A percentile compares a stretch with the other conserved stretches of the same genome.
phyloP scores from a whole-genome alignment of 768 basidiomycete genomes.

The Hortiboletus flavorubellus region DNA sequence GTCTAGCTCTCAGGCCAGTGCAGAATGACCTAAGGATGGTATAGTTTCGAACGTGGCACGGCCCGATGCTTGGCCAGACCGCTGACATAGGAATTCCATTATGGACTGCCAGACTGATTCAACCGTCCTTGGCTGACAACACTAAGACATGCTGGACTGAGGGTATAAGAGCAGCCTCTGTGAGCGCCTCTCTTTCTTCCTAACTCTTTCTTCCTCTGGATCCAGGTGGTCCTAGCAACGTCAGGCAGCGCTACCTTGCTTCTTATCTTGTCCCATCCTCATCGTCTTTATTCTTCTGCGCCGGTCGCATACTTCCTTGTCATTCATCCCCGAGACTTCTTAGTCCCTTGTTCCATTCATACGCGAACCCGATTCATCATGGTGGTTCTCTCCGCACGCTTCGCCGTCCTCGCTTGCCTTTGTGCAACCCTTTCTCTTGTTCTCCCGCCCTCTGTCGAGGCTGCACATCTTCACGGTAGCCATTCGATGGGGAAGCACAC shows the following conservation, averaged over 20 bases:
- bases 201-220: slow-evolving; percentile 39
- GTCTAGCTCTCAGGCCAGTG: neutral
- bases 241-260: slow-evolving; percentile 15
- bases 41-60: no score
- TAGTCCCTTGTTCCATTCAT: slow-evolving; percentile 8
- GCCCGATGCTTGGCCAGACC: neutral
- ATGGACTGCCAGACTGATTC: slow-evolving; percentile 9
- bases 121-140: slow-evolving; percentile 17
- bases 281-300: slow-evolving; percentile 22
- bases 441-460: slow-evolving; percentile 31
- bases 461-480: slow-evolving; percentile 35
- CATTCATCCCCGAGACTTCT: slow-evolving; percentile 11
- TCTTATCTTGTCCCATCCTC: slow-evolving; percentile 18
- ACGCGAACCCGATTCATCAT: slow-evolving; percentile 34
- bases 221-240: slow-evolving; percentile 51
- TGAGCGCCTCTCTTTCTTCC: slow-evolving; percentile 25
- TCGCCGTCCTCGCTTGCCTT: slow-evolving; percentile 46
- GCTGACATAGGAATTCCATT: slow-evolving; percentile 1
- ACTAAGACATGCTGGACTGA: slow-evolving; percentile 10
- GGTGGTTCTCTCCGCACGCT: slow-evolving; percentile 47
- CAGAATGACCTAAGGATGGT: no score
- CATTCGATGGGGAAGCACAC: slow-evolving; percentile 8
- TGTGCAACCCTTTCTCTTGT: slow-evolving; percentile 42
- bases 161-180: slow-evolving; percentile 20
- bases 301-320: slow-evolving; percentile 21